Base-by-base conservation (phyloP, 2,329 filamentous ascomycete genomes). In the Aspergillus flavus region DNA sequence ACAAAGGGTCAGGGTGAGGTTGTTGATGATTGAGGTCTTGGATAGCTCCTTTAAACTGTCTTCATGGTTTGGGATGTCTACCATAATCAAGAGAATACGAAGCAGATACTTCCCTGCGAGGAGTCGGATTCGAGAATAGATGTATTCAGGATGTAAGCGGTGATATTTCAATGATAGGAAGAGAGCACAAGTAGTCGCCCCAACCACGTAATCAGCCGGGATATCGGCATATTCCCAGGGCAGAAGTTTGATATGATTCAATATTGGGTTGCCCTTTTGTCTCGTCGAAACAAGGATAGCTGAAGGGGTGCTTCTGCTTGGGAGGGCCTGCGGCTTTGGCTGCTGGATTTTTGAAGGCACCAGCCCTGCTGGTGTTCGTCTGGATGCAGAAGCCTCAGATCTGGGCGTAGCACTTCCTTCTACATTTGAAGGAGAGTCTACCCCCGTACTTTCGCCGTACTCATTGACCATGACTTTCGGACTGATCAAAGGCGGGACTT, bases 201-300 rank as follows among this genome's bases (percentile, higher is more conserved):
- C 94, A 55, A 98, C 83, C 10, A 94, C 90, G 76, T 96, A 99
- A 80, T 99, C 95, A 36, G 94, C 92, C 1, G 91, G 90, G n/a
- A 97, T 97, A 73, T 98, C 94, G 65, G 92, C 94, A 78, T 97
- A 98, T 79, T 99, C 95, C 95, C 95, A 99, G 0, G 93, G 87
- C 63, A 96, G 84, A 1, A 91, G 89, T 64, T 90, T 89, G 71
- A 99, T 87, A 77, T 90, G 88, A 59, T 92, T 91, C 34, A 99
- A 82, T 57, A 98, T 91, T 0, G 95, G 95, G 72, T 99, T 99
- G 65, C 94, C 95, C 78, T 96, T 96, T 78, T 99, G 94, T 46
- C 94, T 89, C 19, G 92, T 90, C 41, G 94, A 97, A 34, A 98
- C 94, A 23, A 96, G 85, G 68, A 98, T 96, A 6, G 91, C 88